A percentile compares a stretch with the other conserved stretches of the same genome.
phyloP scores from a whole-genome alignment of 148 eudicot species.

The Persicaria maculosa region DNA sequence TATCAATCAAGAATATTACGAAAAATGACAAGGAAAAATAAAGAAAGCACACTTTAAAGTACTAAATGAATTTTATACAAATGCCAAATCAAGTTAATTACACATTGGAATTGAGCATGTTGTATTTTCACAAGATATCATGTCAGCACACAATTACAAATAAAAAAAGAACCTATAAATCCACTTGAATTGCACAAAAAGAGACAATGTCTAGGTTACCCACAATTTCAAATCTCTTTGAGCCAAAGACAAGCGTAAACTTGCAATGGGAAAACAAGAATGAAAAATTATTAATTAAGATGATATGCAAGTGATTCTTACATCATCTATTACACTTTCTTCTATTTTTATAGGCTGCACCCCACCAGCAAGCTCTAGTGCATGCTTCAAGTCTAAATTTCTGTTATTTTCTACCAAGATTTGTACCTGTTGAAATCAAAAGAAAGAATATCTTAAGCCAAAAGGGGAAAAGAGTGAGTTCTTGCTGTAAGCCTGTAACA shows the following conservation, averaged over 20 bases:
- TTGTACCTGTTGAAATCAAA: constrained; percentile 53
- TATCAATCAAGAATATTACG: too few species aligned
- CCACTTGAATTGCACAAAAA: too few species aligned
- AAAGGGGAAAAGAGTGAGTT: neutral
- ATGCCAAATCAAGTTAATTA: too few species aligned
- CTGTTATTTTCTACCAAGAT: constrained; percentile 72
- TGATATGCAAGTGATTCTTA: constrained; percentile 27
- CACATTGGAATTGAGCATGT: too few species aligned
- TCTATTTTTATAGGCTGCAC: constrained; percentile 75
- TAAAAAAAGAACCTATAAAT: too few species aligned
- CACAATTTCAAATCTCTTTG: neutral
- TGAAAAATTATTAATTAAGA: neutral
- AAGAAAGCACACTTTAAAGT: too few species aligned
- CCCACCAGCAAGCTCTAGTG: constrained; percentile 78
- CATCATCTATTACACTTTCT: constrained; percentile 52
- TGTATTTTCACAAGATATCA: too few species aligned
- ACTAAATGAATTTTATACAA: too few species aligned
- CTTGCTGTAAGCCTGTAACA: neutral
- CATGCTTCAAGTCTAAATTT: constrained; percentile 61
- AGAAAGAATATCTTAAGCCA: neutral
- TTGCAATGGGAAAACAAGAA: neutral
- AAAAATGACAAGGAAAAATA: too few species aligned
- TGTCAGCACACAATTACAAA: too few species aligned
- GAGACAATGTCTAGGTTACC: neutral
- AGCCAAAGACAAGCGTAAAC: neutral